Conservation (phyloP, 768 basidiomycete genomes). For the Leucosporidium scottii region DNA sequence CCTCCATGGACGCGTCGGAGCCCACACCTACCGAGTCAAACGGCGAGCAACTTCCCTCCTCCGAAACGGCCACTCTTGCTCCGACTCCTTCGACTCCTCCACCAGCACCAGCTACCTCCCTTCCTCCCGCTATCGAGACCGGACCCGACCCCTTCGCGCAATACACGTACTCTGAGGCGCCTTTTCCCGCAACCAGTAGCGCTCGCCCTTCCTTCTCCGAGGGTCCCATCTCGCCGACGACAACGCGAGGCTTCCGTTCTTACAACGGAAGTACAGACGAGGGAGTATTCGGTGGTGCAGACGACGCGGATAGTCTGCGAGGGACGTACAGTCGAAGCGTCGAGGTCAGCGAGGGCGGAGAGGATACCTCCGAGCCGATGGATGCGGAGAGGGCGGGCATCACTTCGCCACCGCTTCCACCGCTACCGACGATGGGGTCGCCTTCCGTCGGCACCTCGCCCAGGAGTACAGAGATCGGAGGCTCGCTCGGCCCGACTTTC, state of each 20-base stretch:
- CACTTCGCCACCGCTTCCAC: not conserved
- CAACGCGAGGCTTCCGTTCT: conserved; percentile 15
- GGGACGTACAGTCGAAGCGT: conserved; percentile 27
- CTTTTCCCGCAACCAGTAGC: no score
- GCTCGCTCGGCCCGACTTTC: conserved; percentile 47
- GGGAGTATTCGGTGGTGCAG: conserved; percentile 6
- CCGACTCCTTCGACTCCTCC: not conserved
- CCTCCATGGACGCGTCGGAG: no score
- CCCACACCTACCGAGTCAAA: no score
- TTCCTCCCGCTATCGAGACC: not conserved
- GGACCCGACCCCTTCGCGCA: not conserved
- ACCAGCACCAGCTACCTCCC: not conserved
- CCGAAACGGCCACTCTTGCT: not conserved
- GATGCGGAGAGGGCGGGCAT: not conserved
- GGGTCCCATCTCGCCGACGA: not conserved
- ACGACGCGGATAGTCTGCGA: conserved; percentile 26
- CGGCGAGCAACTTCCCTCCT: no score
- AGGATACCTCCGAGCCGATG: not conserved
- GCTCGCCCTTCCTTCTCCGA: no score
- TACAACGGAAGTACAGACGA: conserved; percentile 27
- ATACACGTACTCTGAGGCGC: not conserved
- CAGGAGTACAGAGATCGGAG: conserved; percentile 16
- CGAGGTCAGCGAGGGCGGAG: conserved; percentile 13
- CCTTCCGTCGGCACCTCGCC: conserved; percentile 16
- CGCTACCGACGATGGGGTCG: not conserved